Conservation (phyloP, 2,329 filamentous ascomycete species). For the Chaetomiaceae sp. region DNA sequence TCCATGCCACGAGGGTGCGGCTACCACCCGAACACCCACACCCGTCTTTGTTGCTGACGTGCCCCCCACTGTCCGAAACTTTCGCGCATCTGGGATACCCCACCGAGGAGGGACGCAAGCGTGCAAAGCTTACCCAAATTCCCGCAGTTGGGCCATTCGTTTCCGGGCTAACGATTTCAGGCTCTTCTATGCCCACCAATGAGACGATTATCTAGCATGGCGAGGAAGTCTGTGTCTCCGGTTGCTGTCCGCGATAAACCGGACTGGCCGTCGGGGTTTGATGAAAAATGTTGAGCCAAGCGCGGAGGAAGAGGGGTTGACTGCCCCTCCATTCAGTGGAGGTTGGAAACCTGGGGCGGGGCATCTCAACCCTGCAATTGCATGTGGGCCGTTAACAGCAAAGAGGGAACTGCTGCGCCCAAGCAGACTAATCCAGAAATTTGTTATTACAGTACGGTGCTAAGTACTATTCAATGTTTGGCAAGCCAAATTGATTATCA, state of each 20-base stretch:
- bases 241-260: conserved; percentile 14
- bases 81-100: conserved; percentile 6
- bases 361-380: neutral
- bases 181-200: conserved; percentile 19
- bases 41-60: neutral
- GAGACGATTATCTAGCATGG: neutral
- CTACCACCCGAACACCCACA: neutral
- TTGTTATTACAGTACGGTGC: too few relatives aligned
- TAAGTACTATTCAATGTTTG: too few relatives aligned
- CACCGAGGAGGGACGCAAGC: conserved; percentile 8
- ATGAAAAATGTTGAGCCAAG: conserved; percentile 19
- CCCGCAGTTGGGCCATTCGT: conserved; percentile 14
- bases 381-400: too few relatives aligned
- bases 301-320: conserved; percentile 10
- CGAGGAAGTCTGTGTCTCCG: conserved; percentile 14
- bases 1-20: neutral
- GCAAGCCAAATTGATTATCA: too few relatives aligned
- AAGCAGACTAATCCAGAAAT: too few relatives aligned
- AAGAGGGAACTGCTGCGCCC: neutral
- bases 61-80: conserved; percentile 15
- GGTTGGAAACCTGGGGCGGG: neutral
- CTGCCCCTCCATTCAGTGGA: conserved; percentile 13
- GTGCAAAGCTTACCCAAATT: conserved; percentile 18
- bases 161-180: conserved; percentile 17
- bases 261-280: conserved; percentile 4